Evolutionary conservation across 495 filamentous ascomycete species (phyloP).

Genomic region (Eremomyces bilateralis): DNA sequence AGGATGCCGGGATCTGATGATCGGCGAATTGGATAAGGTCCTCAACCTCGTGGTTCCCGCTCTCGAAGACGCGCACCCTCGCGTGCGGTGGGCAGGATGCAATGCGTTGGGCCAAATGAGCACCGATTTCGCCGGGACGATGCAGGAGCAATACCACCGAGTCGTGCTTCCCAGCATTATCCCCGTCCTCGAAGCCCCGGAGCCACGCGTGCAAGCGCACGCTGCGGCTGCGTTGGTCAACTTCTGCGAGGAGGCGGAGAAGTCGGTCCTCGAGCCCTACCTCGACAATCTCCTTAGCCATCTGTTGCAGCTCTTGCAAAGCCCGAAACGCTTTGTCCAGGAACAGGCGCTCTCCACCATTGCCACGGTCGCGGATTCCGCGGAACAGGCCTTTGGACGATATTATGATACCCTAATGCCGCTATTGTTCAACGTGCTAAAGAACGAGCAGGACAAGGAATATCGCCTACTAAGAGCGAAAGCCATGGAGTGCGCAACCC

Average conservation of each 20-base stretch:
- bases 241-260: constrained; percentile 98
- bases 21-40: constrained; percentile 81
- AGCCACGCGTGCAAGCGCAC: constrained; percentile 90
- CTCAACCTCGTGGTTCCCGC: constrained; percentile 83
- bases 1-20: constrained; percentile 89
- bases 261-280: constrained; percentile 78
- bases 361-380: constrained; percentile 94
- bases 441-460: constrained; percentile 78
- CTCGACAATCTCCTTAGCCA: constrained; percentile 68
- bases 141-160: constrained; percentile 90
- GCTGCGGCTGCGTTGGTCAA: constrained; percentile 94
- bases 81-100: constrained; percentile 93
- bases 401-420: constrained; percentile 96
- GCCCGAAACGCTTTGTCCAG: constrained; percentile 85
- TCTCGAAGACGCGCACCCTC: constrained; percentile 75
- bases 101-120: constrained; percentile 99
- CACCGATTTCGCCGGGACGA: constrained; percentile 94
- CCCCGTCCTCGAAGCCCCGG: constrained; percentile 70
- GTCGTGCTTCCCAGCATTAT: constrained; percentile 75
- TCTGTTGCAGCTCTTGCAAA: constrained; percentile 66
- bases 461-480: constrained; percentile 80
- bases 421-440: constrained; percentile 68
- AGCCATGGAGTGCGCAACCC: constrained; percentile 97
- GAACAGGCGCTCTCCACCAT: constrained; percentile 97
- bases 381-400: constrained; percentile 82